These are phyloP conservation scores for Phoma sp. DNA, from an alignment of 2,329 filamentous ascomycete species.

Conservation along the genomic window DNA sequence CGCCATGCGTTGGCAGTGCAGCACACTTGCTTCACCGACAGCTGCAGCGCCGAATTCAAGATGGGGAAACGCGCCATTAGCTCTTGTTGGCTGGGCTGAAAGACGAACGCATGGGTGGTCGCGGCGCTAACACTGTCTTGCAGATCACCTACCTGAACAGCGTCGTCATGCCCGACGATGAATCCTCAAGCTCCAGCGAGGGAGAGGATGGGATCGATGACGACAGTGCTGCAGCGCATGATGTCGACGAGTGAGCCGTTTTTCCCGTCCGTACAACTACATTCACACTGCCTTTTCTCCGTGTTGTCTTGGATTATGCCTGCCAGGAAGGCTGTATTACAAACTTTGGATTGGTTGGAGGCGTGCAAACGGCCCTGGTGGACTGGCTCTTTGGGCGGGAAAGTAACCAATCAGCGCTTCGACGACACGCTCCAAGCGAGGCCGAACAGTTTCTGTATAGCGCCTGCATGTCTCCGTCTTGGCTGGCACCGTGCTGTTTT, in stretches of 20 bases:
- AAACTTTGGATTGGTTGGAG: constrained; percentile 28
- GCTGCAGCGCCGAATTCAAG: constrained; percentile 24
- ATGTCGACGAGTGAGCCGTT: constrained; percentile 14
- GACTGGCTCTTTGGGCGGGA: constrained; percentile 25
- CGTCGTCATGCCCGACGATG: constrained; percentile 58
- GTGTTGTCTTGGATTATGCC: not conserved
- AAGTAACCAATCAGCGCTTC: constrained; percentile 36
- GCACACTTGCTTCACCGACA: constrained; percentile 33
- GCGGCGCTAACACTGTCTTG: constrained; percentile 32
- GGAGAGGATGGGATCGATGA: constrained; percentile 34
- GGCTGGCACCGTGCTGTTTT: constrained; percentile 15
- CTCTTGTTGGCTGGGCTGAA: constrained; percentile 17
- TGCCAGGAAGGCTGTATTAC: constrained; percentile 3
- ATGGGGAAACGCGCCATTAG: constrained; percentile 14
- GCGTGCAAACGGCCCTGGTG: constrained; percentile 17
- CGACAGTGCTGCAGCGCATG: constrained; percentile 17
- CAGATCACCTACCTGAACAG: constrained; percentile 61
- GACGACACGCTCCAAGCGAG: constrained; percentile 26
- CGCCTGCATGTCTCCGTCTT: constrained; percentile 24
- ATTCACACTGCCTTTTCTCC: not conserved
- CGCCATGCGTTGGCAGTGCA: constrained; percentile 46
- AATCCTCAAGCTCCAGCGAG: constrained; percentile 40
- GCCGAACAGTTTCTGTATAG: constrained; percentile 27
- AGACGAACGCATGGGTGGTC: constrained; percentile 20
- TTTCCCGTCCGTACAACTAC: not conserved